phyloP scores from a whole-genome alignment of 2,329 filamentous ascomycete genomes.

The Colletotrichum tropicale region DNA sequence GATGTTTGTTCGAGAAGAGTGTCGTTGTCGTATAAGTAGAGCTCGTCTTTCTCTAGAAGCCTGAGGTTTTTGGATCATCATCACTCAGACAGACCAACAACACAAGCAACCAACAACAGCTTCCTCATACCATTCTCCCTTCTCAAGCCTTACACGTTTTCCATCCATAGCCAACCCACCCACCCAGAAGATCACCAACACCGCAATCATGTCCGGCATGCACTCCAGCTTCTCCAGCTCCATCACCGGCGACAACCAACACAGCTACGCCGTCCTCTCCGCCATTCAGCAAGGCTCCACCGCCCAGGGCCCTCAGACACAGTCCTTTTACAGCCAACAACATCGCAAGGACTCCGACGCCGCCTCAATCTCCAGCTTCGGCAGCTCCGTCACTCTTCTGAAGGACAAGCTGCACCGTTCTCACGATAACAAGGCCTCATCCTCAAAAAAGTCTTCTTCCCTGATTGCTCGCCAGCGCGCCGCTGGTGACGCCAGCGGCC shows the following conservation, averaged over 20 bases:
- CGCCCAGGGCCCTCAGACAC: not conserved
- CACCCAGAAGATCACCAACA: not conserved
- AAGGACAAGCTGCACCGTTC: not conserved
- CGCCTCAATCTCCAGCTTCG: conserved; percentile 22
- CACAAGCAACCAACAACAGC: not conserved
- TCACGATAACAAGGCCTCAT: not conserved
- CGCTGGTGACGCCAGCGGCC: not conserved
- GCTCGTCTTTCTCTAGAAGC: not conserved
- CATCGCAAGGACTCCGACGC: not conserved
- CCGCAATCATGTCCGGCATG: conserved; percentile 13
- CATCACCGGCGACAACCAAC: conserved; percentile 13
- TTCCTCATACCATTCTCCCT: not conserved
- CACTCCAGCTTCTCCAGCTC: conserved; percentile 15
- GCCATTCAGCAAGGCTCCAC: conserved; percentile 3
- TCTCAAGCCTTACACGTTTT: not conserved
- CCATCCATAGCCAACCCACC: not conserved
- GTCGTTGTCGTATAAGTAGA: conserved; percentile 5
- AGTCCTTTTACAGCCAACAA: not conserved
- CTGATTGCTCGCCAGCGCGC: conserved; percentile 12
- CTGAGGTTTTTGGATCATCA: not conserved
- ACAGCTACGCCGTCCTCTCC: conserved; percentile 2
- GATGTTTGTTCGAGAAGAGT: not conserved
- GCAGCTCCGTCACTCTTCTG: conserved; percentile 7
- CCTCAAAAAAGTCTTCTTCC: conserved; percentile 1
- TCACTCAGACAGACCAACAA: not conserved